These are phyloP conservation scores for Aspergillus hancockii DNA, from an alignment of 495 filamentous ascomycete genomes.

Conservation along the genomic window DNA sequence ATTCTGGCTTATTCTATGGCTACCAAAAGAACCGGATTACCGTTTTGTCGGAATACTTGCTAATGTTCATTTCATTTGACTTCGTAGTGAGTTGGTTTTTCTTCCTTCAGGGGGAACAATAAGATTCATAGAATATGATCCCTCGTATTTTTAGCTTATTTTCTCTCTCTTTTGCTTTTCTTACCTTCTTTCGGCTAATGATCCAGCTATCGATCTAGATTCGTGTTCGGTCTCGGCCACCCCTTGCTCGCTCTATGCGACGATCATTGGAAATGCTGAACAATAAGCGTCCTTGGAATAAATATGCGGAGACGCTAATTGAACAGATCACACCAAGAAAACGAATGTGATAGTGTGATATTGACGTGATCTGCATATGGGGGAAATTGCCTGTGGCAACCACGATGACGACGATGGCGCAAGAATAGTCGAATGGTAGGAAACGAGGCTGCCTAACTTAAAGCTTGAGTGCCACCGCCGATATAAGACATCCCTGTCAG, in stretches of 20 bases:
- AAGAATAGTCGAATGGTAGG: not conserved
- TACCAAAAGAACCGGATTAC: not conserved
- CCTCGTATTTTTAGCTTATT: not conserved
- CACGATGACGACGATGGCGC: not conserved
- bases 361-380: not conserved
- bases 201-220: too few relatives aligned
- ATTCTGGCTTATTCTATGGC: not conserved
- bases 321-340: not conserved
- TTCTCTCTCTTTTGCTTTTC: slow-evolving; percentile 3
- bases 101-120: too few relatives aligned
- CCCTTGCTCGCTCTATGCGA: not conserved
- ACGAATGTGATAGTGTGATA: not conserved
- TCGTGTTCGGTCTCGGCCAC: not conserved
- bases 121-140: not conserved
- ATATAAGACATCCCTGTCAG: not conserved
- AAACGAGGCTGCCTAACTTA: not conserved
- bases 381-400: not conserved
- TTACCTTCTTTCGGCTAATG: not conserved
- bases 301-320: not conserved
- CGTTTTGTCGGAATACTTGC: too few relatives aligned
- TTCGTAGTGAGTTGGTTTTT: too few relatives aligned
- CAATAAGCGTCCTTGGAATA: not conserved
- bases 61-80: too few relatives aligned
- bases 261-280: not conserved
- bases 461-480: not conserved